Evolutionary conservation across 495 filamentous ascomycete species (phyloP).

Genomic region (Aspergillus baeticus): DNA sequence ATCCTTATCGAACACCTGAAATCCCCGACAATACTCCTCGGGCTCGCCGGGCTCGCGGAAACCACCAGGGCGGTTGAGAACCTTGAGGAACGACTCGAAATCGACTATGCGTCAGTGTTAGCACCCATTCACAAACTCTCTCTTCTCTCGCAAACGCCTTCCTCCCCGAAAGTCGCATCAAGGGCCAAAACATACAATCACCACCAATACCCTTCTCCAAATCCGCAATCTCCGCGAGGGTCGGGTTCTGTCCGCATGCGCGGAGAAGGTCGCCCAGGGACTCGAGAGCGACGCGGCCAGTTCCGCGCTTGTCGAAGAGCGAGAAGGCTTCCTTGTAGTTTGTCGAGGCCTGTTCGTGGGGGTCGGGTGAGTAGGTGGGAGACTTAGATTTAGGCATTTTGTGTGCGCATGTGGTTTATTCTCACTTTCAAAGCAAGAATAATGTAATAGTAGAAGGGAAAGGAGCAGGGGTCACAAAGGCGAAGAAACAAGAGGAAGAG

Average conservation of each 20-base stretch:
- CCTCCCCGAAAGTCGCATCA: not conserved
- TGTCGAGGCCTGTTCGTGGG: slow-evolving; percentile 77
- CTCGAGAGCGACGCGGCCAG: slow-evolving; percentile 80
- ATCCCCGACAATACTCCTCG: slow-evolving; percentile 95
- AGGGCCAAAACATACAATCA: slow-evolving; percentile 69
- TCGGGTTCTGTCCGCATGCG: slow-evolving; percentile 97
- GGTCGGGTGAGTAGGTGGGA: slow-evolving; percentile 22
- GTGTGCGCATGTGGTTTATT: not conserved
- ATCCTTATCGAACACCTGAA: slow-evolving; percentile 99
- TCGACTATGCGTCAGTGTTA: slow-evolving; percentile 64
- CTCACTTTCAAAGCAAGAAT: slow-evolving; percentile 1
- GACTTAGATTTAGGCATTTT: slow-evolving; percentile 16
- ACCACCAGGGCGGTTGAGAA: slow-evolving; percentile 94
- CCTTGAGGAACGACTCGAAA: slow-evolving; percentile 92
- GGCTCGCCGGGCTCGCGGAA: slow-evolving; percentile 98
- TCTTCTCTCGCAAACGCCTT: not conserved
- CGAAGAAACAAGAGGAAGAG: not conserved
- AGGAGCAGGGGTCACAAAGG: not conserved
- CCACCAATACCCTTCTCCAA: slow-evolving; percentile 82
- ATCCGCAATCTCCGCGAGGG: slow-evolving; percentile 84
- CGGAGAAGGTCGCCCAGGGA: slow-evolving; percentile 90
- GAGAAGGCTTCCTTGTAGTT: slow-evolving; percentile 99
- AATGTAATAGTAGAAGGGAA: not conserved
- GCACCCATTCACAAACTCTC: not conserved
- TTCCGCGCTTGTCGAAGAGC: slow-evolving; percentile 98